Percentiles rank a stretch among this genome's conserved stretches.
Conservation (phyloP, 345 rosid genomes). For the Moricandia arvensis region DNA sequence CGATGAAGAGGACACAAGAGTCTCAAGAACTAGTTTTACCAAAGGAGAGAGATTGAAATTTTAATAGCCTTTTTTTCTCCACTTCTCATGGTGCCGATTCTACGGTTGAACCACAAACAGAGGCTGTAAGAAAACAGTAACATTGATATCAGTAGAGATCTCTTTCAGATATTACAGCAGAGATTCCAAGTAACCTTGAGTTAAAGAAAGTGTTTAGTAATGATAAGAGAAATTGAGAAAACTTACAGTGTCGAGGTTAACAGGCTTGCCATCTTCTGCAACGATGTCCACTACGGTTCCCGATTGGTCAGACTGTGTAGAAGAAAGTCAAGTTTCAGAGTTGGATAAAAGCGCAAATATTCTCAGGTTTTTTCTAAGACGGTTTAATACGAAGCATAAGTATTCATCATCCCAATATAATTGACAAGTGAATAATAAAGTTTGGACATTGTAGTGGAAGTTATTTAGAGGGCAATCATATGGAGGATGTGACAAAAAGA, state of each 20-base stretch:
- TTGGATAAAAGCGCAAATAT: no score
- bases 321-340: conserved; percentile 21
- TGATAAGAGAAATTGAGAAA: background rate
- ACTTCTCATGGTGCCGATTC: conserved; percentile 23
- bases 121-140: conserved; percentile 48
- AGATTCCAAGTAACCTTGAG: background rate
- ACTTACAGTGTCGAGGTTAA: conserved; percentile 68
- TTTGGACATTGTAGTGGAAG: background rate
- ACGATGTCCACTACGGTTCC: conserved; percentile 75
- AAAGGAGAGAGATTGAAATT: conserved; percentile 14
- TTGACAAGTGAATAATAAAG: background rate
- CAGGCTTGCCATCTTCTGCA: conserved; percentile 77
- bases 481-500: background rate
- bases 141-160: conserved; percentile 13
- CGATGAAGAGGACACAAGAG: background rate
- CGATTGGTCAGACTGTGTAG: conserved; percentile 62
- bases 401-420: background rate
- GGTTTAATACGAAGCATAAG: no score
- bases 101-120: conserved; percentile 72
- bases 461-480: background rate
- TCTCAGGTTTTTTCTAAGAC: no score
- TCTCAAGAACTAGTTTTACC: background rate
- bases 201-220: background rate
- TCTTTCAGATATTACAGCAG: background rate
- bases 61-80: conserved; percentile 3